Percentiles rank a stretch among this genome's conserved stretches.
These are phyloP conservation scores for Acanthamoeba sp. DNA, from an alignment of 208 protist genomes.

Conservation along the genomic window DNA sequence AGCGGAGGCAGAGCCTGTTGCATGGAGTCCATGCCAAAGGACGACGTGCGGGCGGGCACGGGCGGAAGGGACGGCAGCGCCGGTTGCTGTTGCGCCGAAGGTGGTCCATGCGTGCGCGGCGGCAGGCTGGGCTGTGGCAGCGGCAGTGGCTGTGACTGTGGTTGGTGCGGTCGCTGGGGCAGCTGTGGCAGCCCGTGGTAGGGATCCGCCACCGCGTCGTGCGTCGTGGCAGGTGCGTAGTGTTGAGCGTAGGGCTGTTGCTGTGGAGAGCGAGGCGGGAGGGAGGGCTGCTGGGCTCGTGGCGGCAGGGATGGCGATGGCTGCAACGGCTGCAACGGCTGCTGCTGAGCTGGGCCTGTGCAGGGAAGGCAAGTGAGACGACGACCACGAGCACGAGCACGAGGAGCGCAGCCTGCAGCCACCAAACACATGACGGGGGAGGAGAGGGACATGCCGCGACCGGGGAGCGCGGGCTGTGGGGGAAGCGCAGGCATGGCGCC, in stretches of 20 bases:
- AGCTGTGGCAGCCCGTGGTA: not conserved
- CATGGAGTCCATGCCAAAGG: not conserved
- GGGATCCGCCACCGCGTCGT: not conserved
- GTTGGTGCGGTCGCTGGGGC: not conserved
- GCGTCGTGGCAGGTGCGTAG: not conserved
- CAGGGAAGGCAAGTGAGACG: too few species aligned
- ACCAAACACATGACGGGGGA: too few species aligned
- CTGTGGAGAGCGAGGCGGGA: not conserved
- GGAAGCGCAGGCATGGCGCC: too few species aligned
- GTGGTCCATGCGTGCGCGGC: not conserved
- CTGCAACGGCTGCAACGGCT: too few species aligned
- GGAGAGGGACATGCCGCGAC: too few species aligned
- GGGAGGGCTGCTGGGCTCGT: not conserved
- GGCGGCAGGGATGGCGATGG: not conserved
- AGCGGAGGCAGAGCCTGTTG: slow-evolving; percentile 3
- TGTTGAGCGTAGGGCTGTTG: not conserved
- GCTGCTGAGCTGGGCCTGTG: not conserved
- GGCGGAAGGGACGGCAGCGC: not conserved
- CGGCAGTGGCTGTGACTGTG: not conserved
- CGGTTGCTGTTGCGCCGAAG: not conserved
- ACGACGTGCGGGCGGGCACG: not conserved
- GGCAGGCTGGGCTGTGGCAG: not conserved
- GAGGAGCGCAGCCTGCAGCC: too few species aligned
- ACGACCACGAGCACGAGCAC: too few species aligned
- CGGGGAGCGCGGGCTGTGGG: not conserved